A percentile compares a stretch with the other conserved stretches of the same genome.
Evolutionary conservation across 257 asterid genomes (phyloP).

Genomic region (Scutellaria galericulata): DNA sequence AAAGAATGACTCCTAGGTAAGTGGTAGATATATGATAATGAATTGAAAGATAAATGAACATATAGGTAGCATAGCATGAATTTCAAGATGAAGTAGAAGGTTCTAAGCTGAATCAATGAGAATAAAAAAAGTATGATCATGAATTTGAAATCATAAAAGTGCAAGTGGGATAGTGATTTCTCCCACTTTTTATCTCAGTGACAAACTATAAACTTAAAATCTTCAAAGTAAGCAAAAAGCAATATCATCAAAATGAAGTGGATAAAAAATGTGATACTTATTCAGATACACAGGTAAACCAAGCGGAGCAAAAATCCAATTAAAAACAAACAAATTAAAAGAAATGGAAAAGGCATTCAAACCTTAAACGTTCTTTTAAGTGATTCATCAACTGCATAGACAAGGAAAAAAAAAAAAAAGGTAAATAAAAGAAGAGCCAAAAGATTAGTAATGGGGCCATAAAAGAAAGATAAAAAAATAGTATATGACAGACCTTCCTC

Average conservation of each 20-base stretch:
- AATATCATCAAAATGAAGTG: not conserved
- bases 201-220: not conserved
- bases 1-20: not conserved
- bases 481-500: slow-evolving; percentile 48
- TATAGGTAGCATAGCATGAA: too few species aligned
- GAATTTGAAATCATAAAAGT: not conserved
- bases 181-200: not conserved
- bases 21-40: too few species aligned
- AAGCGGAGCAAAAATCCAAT: not conserved
- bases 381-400: slow-evolving; percentile 56
- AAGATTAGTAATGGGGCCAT: slow-evolving; percentile 16
- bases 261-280: not conserved
- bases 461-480: slow-evolving; percentile 19
- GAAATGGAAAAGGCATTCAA: slow-evolving; percentile 22
- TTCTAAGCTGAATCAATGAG: too few species aligned
- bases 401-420: slow-evolving; percentile 15
- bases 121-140: not conserved
- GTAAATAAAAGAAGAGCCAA: slow-evolving; percentile 2
- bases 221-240: not conserved
- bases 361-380: slow-evolving; percentile 64
- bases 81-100: too few species aligned
- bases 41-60: too few species aligned
- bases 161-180: not conserved
- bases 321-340: not conserved
- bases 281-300: not conserved